phyloP scores from a whole-genome alignment of 129 eudicot species.

The Flaveria robusta region DNA sequence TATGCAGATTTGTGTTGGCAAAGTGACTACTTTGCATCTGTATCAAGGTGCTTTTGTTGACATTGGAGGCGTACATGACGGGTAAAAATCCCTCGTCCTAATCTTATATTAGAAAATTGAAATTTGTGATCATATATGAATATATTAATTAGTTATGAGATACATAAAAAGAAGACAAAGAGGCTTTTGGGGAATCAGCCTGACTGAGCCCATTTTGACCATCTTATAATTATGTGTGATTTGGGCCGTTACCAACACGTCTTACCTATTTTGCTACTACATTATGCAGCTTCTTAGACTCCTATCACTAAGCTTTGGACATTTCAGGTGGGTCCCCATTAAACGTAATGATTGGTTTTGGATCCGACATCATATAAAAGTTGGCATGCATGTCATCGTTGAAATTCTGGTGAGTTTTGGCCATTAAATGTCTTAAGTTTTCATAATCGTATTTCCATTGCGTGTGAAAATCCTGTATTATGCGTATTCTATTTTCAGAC shows the following conservation, averaged over 20 bases:
- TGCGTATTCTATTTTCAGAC: slow-evolving; percentile 12
- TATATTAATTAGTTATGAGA: neutral
- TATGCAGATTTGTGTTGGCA: slow-evolving; percentile 87
- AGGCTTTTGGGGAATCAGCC: neutral
- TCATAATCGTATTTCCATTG: neutral
- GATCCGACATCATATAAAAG: slow-evolving; percentile 98
- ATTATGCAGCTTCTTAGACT: slow-evolving; percentile 8
- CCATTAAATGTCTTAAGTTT: neutral
- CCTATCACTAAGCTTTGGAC: neutral
- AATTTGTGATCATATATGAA: neutral
- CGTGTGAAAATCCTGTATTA: slow-evolving; percentile 8
- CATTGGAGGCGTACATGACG: slow-evolving; percentile 98
- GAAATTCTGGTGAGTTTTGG: slow-evolving; percentile 79
- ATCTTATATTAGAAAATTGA: neutral
- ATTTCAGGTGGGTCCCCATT: slow-evolving; percentile 94
- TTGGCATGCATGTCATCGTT: slow-evolving; percentile 89
- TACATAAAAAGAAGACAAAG: neutral
- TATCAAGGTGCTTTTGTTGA: slow-evolving; percentile 99
- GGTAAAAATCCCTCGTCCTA: slow-evolving; percentile 43
- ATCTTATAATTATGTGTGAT: neutral
- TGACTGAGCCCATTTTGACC: neutral
- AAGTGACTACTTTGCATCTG: slow-evolving; percentile 92
- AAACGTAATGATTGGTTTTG: slow-evolving; percentile 98
- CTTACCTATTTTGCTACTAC: neutral
- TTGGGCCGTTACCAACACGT: neutral